phyloP scores from a whole-genome alignment of 495 filamentous ascomycete genomes.

The Pseudomonodictys pantanalensis region DNA sequence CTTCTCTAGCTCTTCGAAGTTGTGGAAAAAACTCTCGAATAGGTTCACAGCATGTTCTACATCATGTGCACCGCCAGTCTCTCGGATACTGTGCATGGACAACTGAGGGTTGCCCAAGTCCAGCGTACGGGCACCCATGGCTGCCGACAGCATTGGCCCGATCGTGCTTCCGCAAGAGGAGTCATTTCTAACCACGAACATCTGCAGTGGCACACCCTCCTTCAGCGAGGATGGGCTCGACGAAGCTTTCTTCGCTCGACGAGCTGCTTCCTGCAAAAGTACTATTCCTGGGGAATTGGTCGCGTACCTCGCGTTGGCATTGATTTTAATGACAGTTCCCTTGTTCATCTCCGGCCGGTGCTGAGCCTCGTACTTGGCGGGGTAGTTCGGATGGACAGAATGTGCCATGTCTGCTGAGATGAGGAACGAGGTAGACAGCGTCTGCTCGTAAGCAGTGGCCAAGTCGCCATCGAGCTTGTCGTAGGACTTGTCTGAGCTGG shows the following conservation, averaged over 20 bases:
- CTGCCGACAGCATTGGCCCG: constrained; percentile 87
- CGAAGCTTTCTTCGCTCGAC: constrained; percentile 51
- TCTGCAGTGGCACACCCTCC: constrained; percentile 75
- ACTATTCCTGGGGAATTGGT: constrained; percentile 96
- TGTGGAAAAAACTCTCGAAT: constrained; percentile 82
- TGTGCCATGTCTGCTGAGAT: constrained; percentile 98
- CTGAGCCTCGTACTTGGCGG: constrained; percentile 81
- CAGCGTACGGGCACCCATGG: constrained; percentile 78
- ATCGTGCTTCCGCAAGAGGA: constrained; percentile 93
- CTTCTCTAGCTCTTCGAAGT: constrained; percentile 73
- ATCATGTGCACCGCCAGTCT: constrained; percentile 84
- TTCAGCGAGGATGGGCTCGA: constrained; percentile 29
- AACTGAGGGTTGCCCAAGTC: constrained; percentile 96
- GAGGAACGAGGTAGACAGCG: constrained; percentile 85
- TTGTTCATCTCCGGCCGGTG: constrained; percentile 95
- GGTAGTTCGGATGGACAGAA: constrained; percentile 90
- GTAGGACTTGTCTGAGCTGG: constrained; percentile 52
- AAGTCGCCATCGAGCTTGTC: constrained; percentile 50
- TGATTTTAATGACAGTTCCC: constrained; percentile 94
- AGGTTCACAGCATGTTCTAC: constrained; percentile 82
- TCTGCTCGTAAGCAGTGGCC: constrained; percentile 87
- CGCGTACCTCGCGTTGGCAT: constrained; percentile 93
- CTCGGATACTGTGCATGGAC: constrained; percentile 94
- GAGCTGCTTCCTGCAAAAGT: constrained; percentile 81
- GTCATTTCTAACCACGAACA: constrained; percentile 96